Evolutionary conservation across 2,329 filamentous ascomycete species (phyloP).

Genomic region (Xylariaceae sp.): DNA sequence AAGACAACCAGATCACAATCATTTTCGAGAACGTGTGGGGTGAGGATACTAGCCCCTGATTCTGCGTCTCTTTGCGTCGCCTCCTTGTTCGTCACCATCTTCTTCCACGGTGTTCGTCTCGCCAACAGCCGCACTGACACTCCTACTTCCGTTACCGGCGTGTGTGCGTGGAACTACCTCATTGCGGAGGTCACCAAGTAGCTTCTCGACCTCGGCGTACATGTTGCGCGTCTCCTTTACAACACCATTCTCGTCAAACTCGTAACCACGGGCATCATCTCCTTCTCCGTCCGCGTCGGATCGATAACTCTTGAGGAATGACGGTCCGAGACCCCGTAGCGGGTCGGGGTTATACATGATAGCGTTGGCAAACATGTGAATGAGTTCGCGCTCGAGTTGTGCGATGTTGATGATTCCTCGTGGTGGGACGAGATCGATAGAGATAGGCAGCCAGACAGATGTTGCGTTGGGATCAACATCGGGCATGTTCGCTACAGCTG

Average conservation of each 20-base stretch:
- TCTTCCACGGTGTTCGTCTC: conserved; percentile 46
- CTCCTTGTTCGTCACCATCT: conserved; percentile 42
- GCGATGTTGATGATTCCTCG: conserved; percentile 88
- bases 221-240: conserved; percentile 86
- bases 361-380: conserved; percentile 96
- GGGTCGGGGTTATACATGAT: conserved; percentile 97
- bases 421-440: conserved; percentile 75
- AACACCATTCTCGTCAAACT: conserved; percentile 76
- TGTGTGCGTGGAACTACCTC: conserved; percentile 53
- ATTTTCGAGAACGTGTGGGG: not conserved
- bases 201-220: conserved; percentile 81
- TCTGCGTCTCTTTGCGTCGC: conserved; percentile 35
- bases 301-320: conserved; percentile 47
- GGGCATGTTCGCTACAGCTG: conserved; percentile 57
- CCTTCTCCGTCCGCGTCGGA: conserved; percentile 35
- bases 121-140: conserved; percentile 32
- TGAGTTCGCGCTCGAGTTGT: conserved; percentile 87
- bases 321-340: conserved; percentile 62
- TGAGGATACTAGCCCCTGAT: conserved; percentile 25
- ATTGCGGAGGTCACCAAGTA: conserved; percentile 70
- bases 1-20: not conserved
- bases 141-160: conserved; percentile 28
- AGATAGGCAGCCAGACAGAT: conserved; percentile 63
- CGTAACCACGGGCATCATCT: conserved; percentile 51
- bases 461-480: conserved; percentile 55